Conservation (phyloP, 441 rosid species). For the Lepidium campestre region DNA sequence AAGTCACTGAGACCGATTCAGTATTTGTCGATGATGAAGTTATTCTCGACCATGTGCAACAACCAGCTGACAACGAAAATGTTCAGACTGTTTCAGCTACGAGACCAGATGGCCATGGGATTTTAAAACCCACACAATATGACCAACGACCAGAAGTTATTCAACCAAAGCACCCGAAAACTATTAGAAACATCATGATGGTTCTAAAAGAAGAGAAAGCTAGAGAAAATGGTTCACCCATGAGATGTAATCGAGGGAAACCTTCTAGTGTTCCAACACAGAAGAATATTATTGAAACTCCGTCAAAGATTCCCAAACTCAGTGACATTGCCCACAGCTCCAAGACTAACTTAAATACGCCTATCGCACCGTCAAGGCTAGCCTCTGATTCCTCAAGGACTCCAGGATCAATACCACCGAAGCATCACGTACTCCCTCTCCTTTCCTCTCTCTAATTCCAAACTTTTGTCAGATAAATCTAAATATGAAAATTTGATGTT, state of each 20-base stretch:
- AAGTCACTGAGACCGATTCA: constrained; percentile 47
- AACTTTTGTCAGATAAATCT: constrained; percentile 5
- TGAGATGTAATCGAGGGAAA: constrained; percentile 61
- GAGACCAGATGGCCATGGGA: constrained; percentile 45
- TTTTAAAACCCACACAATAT: constrained; percentile 33
- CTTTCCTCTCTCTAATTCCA: not conserved
- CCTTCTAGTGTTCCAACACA: constrained; percentile 38
- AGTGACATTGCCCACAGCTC: constrained; percentile 39
- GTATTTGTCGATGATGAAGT: constrained; percentile 61
- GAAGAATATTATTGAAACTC: constrained; percentile 49
- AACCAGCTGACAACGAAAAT: constrained; percentile 43
- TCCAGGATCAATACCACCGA: constrained; percentile 49
- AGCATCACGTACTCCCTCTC: constrained; percentile 61
- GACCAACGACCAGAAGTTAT: constrained; percentile 38
- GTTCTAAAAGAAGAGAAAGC: constrained; percentile 85
- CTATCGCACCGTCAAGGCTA: constrained; percentile 37
- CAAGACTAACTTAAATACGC: constrained; percentile 44
- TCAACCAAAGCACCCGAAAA: constrained; percentile 69
- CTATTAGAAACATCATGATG: constrained; percentile 75
- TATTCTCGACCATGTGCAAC: constrained; percentile 37
- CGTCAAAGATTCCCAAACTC: constrained; percentile 62
- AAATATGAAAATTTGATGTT: constrained; percentile 8
- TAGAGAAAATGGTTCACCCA: constrained; percentile 78
- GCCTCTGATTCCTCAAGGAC: constrained; percentile 44
- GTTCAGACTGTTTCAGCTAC: constrained; percentile 25